Evolutionary conservation across 2,329 filamentous ascomycete species (phyloP), one percentile per base, ranked within the genome.

Genomic region (Aplosporella prunicola): DNA sequence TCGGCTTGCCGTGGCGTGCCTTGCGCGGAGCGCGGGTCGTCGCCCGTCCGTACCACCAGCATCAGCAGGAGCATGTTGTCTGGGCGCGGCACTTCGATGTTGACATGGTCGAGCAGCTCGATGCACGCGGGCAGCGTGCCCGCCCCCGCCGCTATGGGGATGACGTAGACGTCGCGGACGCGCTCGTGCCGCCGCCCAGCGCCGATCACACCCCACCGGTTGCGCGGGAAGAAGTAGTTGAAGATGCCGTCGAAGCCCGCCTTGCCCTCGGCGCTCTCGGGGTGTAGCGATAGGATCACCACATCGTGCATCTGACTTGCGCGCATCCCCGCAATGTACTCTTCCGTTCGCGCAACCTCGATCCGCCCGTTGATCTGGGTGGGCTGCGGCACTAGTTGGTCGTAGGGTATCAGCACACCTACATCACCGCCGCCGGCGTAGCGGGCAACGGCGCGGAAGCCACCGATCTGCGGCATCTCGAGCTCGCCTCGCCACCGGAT

Each of bases 151-250:
- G 86, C 76, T 4, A 96, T 76, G 0, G 91, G 89, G 8, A 95
- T 80, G 20, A 96, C 73, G 57, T 96, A 96, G 2, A 88, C 84
- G 54, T 96, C 89, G 42, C 87, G 80, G 32, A 95, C 82, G 43
- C 86, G 80, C 14, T 77, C 73, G 20, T 78, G 63, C 1, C 74
- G 73, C 56, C 83, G 82, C 9, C 27, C 26, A 53, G 89, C 83
- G 10, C 80, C 80, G 5, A 95, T 72, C 2, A 96, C 89, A 14
- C 87, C 89, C 56, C 93, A 98, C 22, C 87, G 74, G 46, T 82
- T 75, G 52, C 89, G 84, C 34, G 71, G 72, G 27, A 78, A 68
- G 55, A 98, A 96, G 62, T 98, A 96, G 35, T 87, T 74, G 51
- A 88, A 84, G n/a, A 96, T 68, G 13, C 74, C 72, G 45, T 82